Evolutionary conservation across 2,329 filamentous ascomycete genomes (phyloP).

Genomic region (Karstenula rhodostoma): DNA sequence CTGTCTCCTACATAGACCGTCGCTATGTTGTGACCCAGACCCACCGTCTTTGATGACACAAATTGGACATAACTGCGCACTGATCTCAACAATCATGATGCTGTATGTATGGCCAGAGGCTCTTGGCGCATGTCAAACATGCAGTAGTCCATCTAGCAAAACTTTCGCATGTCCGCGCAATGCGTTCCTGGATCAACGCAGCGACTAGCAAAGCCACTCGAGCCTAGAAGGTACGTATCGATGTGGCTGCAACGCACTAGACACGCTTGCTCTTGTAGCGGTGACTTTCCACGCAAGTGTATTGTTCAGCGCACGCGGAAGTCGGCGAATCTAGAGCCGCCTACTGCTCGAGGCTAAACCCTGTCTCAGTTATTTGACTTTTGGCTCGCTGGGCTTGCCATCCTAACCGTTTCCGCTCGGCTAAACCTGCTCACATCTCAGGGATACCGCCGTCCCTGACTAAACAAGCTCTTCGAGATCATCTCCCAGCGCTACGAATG

Average conservation of each 20-base stretch:
- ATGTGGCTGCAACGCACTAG: constrained; percentile 7
- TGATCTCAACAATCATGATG: neutral
- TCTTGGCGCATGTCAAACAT: constrained; percentile 5
- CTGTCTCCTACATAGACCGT: neutral
- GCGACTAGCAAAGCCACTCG: neutral
- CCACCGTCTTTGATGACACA: neutral
- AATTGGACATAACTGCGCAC: neutral
- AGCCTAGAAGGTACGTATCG: constrained; percentile 2
- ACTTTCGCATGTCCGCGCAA: neutral
- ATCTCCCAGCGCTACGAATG: neutral
- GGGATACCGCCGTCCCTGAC: neutral
- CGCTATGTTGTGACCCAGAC: neutral
- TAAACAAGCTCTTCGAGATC: neutral
- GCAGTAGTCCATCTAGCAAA: neutral
- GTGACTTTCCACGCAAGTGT: neutral
- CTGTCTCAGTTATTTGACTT: neutral
- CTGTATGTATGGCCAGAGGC: neutral
- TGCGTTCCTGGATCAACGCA: constrained; percentile 3
- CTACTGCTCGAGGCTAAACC: neutral
- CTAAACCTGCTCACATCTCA: neutral
- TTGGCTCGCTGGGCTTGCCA: neutral
- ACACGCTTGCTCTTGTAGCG: neutral
- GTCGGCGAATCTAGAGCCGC: neutral
- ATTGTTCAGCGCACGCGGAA: neutral
- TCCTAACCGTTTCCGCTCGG: neutral